phyloP scores from a whole-genome alignment of 1,284 basidiomycete species.

The Ceratobasidium papillatum region DNA sequence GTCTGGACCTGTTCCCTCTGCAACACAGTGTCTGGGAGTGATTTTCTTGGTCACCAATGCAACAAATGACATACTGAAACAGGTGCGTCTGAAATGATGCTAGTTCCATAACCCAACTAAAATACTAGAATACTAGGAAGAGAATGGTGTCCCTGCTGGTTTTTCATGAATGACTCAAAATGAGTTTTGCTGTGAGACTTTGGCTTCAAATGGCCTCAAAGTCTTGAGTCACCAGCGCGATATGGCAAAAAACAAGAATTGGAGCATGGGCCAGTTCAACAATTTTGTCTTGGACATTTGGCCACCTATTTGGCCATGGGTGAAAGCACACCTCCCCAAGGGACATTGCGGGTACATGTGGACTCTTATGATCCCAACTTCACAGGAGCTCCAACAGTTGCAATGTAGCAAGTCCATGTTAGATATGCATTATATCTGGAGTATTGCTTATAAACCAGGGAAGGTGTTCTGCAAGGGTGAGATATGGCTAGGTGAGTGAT shows the following conservation, averaged over 20 bases:
- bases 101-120: no score
- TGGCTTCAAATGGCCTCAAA: background rate
- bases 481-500: background rate
- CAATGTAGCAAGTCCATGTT: background rate
- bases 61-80: background rate
- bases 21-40: background rate
- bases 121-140: no score
- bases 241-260: background rate
- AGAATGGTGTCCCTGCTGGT: no score
- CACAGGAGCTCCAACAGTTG: background rate
- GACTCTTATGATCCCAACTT: background rate
- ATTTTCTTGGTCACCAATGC: background rate
- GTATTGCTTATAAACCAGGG: background rate
- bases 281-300: background rate
- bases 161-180: background rate
- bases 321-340: background rate
- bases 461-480: background rate
- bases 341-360: background rate
- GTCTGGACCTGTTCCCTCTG: background rate
- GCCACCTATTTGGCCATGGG: background rate
- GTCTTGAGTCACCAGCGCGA: background rate
- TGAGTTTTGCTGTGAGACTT: background rate
- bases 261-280: background rate
- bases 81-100: no score
- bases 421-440: background rate